Percentiles rank a stretch among this genome's conserved stretches.
Evolutionary conservation across 306 rosid genomes (phyloP).

Genomic region (Quercus wislizeni): DNA sequence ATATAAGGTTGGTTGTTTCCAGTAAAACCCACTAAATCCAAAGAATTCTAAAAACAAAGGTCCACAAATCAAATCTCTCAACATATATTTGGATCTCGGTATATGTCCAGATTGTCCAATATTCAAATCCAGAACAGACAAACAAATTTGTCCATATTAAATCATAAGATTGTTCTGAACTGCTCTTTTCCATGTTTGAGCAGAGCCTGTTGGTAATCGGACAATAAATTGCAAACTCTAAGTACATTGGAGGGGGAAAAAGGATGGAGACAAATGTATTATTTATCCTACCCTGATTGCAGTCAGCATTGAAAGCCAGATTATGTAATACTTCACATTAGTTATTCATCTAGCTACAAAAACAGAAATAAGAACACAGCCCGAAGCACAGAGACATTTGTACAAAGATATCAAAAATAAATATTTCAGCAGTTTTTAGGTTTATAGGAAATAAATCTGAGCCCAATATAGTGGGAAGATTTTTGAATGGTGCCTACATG

Average conservation of each 20-base stretch:
- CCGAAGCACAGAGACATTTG: not conserved
- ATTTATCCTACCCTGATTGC: not conserved
- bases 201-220: not conserved
- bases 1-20: too few relatives aligned
- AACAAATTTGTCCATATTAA: not conserved
- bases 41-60: too few relatives aligned
- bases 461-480: too few relatives aligned
- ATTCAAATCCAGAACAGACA: not conserved
- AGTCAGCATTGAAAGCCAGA: not conserved
- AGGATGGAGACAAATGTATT: not conserved
- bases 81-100: not conserved
- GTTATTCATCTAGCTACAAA: not conserved
- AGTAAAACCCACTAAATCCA: too few relatives aligned
- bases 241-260: not conserved
- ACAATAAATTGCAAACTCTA: not conserved
- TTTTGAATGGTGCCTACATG: too few relatives aligned
- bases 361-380: not conserved
- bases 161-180: not conserved
- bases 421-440: not conserved
- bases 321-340: not conserved
- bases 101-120: not conserved
- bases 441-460: not conserved
- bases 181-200: not conserved
- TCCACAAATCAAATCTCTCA: not conserved
- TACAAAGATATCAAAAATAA: not conserved